These are phyloP conservation scores for Aspergillus brasiliensis DNA, from an alignment of 2,329 filamentous ascomycete species.

Conservation along the genomic window DNA sequence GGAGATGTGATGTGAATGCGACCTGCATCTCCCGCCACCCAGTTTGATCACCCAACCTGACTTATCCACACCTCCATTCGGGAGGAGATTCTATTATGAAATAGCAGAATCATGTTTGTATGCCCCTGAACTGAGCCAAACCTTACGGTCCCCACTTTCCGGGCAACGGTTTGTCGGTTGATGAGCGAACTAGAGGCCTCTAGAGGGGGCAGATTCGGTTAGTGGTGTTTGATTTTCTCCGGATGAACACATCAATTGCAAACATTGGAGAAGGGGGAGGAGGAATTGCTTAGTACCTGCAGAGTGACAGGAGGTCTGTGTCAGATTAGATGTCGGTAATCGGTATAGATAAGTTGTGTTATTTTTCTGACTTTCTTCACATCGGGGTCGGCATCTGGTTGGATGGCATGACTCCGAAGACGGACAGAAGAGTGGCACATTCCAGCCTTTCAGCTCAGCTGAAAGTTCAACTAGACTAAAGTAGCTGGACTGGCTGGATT, in stretches of 20 bases:
- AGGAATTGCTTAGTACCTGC: not conserved
- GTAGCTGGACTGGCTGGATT: too few relatives aligned
- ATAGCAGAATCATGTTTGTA: not conserved
- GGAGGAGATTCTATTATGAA: not conserved
- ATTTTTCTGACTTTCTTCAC: too few relatives aligned
- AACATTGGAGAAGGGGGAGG: not conserved
- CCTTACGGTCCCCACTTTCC: slow-evolving; percentile 8
- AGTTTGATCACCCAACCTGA: not conserved
- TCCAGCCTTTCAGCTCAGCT: not conserved
- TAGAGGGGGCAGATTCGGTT: not conserved
- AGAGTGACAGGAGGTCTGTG: not conserved
- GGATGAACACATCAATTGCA: not conserved
- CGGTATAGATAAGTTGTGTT: too few relatives aligned
- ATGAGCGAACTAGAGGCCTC: not conserved
- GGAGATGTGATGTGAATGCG: not conserved
- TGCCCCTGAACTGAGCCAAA: slow-evolving; percentile 10
- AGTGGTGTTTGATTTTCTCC: not conserved
- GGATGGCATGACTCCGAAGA: not conserved
- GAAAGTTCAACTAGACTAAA: too few relatives aligned
- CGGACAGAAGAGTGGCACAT: not conserved
- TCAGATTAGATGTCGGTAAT: not conserved
- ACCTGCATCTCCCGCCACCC: not conserved
- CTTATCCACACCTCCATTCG: not conserved
- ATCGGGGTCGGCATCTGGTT: not conserved
- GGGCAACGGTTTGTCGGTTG: slow-evolving; percentile 4